Evolutionary conservation across 208 protist species (phyloP), one percentile per base, ranked within the genome.

Genomic region (Trypanosoma congolense): DNA sequence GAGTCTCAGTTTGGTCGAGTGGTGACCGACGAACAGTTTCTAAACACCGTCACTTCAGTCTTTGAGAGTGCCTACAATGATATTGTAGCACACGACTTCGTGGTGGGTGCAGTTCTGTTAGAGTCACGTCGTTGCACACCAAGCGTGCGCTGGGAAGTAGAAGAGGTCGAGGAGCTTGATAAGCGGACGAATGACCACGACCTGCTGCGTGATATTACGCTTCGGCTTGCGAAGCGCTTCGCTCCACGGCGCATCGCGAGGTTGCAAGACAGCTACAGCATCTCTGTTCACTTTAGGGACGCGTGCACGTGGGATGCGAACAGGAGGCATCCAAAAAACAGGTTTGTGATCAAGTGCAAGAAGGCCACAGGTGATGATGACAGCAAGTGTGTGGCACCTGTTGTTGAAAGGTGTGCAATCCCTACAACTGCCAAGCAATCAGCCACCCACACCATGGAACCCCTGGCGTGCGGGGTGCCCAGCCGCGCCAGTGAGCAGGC

Each of bases 1-100:
- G 61, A 41, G 19, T 77, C 42, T 10, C 56, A 61, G 16, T 90
- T 78, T 57, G 86, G 86, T 31, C 79, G 86, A 8, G 58, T 93
- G 5, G 57, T 70, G 22, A 73, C 63, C 1, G 80, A 87, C 16
- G 75, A 58, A 25, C 58, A 83, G 35, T 73, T 93, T 35, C 19
- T 82, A n/a, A 50, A 68, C 4, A 49, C 44, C 4, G 61, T 73
- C 0, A 43, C 58, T 29, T 25, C 40, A n/a, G 29, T 63, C 4
- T 52, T 64, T 30, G 53, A 61, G 2, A 53, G 9, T 18, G 26
- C 44, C 5, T 62, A 73, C 40, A 50, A 29, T 2, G 55, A 64
- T 1, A 19, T 85, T 33, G 31, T 70, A 21, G 26, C 38, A 24
- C 50, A 67, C 21, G 71, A 77, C 38, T 50, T 70, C 30, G 52